phyloP scores from a whole-genome alignment of 1,284 basidiomycete genomes.

The Melampsora americana region DNA sequence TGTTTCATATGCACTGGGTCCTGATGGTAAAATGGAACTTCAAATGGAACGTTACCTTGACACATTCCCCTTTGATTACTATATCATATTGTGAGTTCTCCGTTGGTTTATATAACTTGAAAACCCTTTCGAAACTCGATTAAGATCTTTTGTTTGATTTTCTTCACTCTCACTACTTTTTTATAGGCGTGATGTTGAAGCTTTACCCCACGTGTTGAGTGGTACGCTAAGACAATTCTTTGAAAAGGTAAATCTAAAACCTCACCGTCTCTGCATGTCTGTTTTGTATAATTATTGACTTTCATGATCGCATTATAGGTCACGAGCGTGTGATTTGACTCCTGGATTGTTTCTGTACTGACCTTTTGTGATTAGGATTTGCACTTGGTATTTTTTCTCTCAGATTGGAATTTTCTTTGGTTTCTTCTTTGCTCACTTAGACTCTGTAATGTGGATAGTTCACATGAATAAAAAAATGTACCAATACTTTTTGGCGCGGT shows the following conservation, averaged over 20 bases:
- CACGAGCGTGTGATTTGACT: not conserved
- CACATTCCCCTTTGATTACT: constrained; percentile 98
- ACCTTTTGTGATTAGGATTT: too few species aligned
- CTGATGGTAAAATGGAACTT: constrained; percentile 77
- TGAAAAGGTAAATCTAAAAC: constrained; percentile 49
- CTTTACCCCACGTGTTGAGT: constrained; percentile 85
- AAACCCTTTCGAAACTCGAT: not conserved
- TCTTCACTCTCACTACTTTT: not conserved
- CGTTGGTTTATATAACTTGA: not conserved
- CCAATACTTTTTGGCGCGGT: too few species aligned
- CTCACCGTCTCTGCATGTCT: not conserved
- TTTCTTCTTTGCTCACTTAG: too few species aligned
- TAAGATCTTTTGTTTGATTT: constrained; percentile 10
- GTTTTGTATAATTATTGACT: not conserved
- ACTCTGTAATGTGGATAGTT: too few species aligned
- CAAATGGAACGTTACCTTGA: constrained; percentile 86
- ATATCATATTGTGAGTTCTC: constrained; percentile 71
- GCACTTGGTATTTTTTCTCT: too few species aligned
- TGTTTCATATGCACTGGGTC: constrained; percentile 76
- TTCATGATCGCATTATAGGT: not conserved
- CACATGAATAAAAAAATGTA: too few species aligned
- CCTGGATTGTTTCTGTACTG: too few species aligned
- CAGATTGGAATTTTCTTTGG: too few species aligned
- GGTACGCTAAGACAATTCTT: constrained; percentile 81
- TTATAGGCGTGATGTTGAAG: constrained; percentile 67